Evolutionary conservation across 129 eudicot genomes (phyloP).

Genomic region (Lonicera japonica): DNA sequence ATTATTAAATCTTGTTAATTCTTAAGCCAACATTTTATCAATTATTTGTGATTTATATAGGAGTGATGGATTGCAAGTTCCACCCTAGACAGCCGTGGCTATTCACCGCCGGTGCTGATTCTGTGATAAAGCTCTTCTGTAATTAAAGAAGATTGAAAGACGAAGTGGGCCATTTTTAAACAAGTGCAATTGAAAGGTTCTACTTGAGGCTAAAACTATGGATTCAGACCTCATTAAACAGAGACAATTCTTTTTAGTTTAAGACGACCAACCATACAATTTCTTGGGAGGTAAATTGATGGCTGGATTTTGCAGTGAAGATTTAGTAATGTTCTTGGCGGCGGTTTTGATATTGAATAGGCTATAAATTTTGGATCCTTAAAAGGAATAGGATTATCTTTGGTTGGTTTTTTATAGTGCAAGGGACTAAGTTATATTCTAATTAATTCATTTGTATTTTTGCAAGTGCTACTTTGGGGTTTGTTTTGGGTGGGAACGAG

Average conservation of each 20-base stretch:
- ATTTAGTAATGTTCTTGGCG: no score
- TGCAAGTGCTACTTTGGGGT: no score
- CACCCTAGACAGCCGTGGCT: conserved; percentile 92
- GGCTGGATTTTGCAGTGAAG: not conserved
- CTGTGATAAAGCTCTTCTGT: conserved; percentile 70
- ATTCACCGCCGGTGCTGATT: conserved; percentile 93
- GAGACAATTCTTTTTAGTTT: no score
- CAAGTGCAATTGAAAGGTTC: not conserved
- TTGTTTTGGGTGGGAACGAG: no score
- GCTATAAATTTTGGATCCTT: not conserved
- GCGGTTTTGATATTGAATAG: not conserved
- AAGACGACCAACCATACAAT: no score
- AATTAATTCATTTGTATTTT: not conserved
- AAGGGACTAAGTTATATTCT: not conserved
- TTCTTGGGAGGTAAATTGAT: not conserved
- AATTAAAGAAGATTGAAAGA: conserved; percentile 20
- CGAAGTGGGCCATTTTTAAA: not conserved
- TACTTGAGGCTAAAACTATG: not conserved
- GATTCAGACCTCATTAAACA: not conserved
- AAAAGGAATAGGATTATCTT: not conserved
- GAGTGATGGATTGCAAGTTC: conserved; percentile 84
- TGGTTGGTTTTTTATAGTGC: not conserved
- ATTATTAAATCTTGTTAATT: no score
- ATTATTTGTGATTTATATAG: conserved; percentile 23
- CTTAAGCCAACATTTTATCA: no score